phyloP scores from a whole-genome alignment of 2,329 filamentous ascomycete genomes.

The Diaporthe capsici region DNA sequence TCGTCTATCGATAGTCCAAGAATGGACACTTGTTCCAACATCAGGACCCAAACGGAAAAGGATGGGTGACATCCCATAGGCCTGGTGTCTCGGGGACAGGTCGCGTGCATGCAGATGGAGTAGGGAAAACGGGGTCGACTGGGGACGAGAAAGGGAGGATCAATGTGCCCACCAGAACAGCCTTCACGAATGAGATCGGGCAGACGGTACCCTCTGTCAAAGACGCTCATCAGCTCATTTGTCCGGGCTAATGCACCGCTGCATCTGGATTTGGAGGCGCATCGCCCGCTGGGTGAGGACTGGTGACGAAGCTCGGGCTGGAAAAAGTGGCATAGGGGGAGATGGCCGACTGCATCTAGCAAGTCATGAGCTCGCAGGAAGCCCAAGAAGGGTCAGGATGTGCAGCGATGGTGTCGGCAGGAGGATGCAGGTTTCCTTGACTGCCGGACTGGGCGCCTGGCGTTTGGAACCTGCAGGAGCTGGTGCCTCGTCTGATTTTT shows the following conservation, averaged over 20 bases:
- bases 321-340: neutral
- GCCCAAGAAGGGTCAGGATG: slow-evolving; percentile 24
- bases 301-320: slow-evolving; percentile 20
- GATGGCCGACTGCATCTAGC: slow-evolving; percentile 30
- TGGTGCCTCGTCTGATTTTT: slow-evolving; percentile 21
- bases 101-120: slow-evolving; percentile 43
- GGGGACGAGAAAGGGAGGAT: slow-evolving; percentile 43
- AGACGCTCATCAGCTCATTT: slow-evolving; percentile 57
- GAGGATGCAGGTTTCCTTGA: slow-evolving; percentile 23
- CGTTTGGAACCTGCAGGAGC: slow-evolving; percentile 13
- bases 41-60: slow-evolving; percentile 20
- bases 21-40: slow-evolving; percentile 28
- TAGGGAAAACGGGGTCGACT: slow-evolving; percentile 40
- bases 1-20: slow-evolving; percentile 2
- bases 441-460: slow-evolving; percentile 9
- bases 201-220: slow-evolving; percentile 83
- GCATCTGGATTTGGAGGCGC: slow-evolving; percentile 40
- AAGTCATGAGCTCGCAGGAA: slow-evolving; percentile 39
- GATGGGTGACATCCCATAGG: slow-evolving; percentile 38
- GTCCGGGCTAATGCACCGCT: slow-evolving; percentile 51
- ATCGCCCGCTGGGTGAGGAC: slow-evolving; percentile 30
- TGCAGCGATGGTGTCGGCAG: slow-evolving; percentile 21
- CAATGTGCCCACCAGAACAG: slow-evolving; percentile 77
- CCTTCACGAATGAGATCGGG: slow-evolving; percentile 87
- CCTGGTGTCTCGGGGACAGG: slow-evolving; percentile 36